These are phyloP conservation scores for Nepenthes alata DNA, from an alignment of 179 eudicot species.

Conservation along the genomic window DNA sequence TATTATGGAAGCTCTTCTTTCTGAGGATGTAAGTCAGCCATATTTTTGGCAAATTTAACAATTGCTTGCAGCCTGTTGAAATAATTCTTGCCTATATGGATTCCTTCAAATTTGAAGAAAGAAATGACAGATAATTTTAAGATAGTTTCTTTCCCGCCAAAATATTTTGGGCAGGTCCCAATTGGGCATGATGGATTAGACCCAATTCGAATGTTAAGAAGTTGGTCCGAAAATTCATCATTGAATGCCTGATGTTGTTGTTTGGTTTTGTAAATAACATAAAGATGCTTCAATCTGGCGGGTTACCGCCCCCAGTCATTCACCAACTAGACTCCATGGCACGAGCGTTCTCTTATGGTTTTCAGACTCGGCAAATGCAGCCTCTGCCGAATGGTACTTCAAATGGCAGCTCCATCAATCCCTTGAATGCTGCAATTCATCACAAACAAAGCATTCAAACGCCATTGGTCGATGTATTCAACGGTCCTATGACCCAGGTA, in stretches of 20 bases:
- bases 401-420: conserved; percentile 27
- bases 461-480: conserved; percentile 8
- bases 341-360: background rate
- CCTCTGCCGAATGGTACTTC: conserved; percentile 16
- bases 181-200: too few relatives aligned
- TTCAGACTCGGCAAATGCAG: conserved; percentile 7
- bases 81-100: too few relatives aligned
- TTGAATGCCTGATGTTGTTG: background rate
- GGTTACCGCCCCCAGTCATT: conserved; percentile 19
- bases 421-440: conserved; percentile 12
- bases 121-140: too few relatives aligned
- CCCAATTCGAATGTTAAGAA: too few relatives aligned
- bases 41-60: too few relatives aligned
- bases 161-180: too few relatives aligned
- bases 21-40: conserved; percentile 48
- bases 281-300: conserved; percentile 36
- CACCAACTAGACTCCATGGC: conserved; percentile 32
- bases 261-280: background rate
- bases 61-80: too few relatives aligned
- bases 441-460: conserved; percentile 13
- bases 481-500: background rate
- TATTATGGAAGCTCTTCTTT: conserved; percentile 49
- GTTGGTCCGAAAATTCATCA: too few relatives aligned
- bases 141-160: too few relatives aligned
- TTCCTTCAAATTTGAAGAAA: background rate